Percentiles rank a stretch among this genome's conserved stretches.
phyloP scores from a whole-genome alignment of 768 basidiomycete genomes.

The Boletus sp. region DNA sequence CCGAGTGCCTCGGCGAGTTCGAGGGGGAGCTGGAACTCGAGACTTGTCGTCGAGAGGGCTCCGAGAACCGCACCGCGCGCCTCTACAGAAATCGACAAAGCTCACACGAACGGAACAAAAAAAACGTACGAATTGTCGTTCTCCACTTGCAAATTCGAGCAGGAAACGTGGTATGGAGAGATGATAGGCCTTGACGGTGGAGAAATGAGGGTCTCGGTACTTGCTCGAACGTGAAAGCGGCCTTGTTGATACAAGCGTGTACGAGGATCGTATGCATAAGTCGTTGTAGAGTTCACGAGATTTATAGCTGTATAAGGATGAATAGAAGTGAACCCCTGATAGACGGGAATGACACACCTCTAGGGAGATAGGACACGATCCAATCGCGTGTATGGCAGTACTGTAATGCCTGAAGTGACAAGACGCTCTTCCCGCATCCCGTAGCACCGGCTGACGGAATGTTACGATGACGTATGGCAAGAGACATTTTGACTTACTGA shows the following conservation, averaged over 20 bases:
- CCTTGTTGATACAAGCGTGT: constrained; percentile 79
- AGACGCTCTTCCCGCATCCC: constrained; percentile 80
- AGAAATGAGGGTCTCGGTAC: constrained; percentile 76
- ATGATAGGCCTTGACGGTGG: constrained; percentile 68
- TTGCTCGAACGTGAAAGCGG: constrained; percentile 54
- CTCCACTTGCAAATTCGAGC: constrained; percentile 76
- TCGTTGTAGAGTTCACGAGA: constrained; percentile 73
- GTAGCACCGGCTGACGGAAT: constrained; percentile 56
- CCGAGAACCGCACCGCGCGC: constrained; percentile 69
- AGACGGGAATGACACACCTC: constrained; percentile 45
- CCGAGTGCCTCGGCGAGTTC: constrained; percentile 66
- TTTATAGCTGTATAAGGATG: constrained; percentile 39
- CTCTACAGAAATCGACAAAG: constrained; percentile 36
- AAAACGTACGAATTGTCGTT: constrained; percentile 59
- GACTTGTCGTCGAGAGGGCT: constrained; percentile 62
- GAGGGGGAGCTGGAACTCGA: constrained; percentile 53
- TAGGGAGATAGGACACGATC: constrained; percentile 84
- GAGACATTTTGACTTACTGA: constrained; percentile 49
- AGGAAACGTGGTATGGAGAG: constrained; percentile 75
- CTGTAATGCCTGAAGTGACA: constrained; percentile 74
- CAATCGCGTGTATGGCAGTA: constrained; percentile 64
- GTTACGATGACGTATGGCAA: not conserved
- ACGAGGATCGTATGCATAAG: constrained; percentile 70
- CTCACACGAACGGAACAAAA: not conserved
- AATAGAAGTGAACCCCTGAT: not conserved